Base-by-base conservation (phyloP, 495 filamentous ascomycete species). In the Penicillium arizonense region DNA sequence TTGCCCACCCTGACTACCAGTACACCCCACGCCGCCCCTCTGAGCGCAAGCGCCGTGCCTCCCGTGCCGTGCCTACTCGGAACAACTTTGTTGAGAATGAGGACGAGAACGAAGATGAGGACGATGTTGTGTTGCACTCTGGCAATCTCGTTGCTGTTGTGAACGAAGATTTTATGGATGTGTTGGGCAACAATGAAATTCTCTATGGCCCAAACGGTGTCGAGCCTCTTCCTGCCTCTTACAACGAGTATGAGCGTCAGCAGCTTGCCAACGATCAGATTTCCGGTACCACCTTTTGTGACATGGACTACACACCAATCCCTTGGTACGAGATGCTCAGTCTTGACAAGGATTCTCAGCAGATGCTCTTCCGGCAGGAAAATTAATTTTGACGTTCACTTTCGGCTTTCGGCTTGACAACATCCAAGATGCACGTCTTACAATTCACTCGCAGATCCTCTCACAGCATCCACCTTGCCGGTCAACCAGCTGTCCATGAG, bases 11-110 rank as follows among this genome's bases (percentile, higher is more conserved):
- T 8, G 67, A 71, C 14, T 83, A 80, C 49, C 70, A 77, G 28
- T 80, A 75, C 50, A 61, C 66, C 26, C 79, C 79, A 28, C 73
- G 79, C 35, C 77, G 74, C 53, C 70, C 77, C 9, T 70, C 67
- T 16, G 69, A 79, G 49, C 78, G 70, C 39, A 77, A 77, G 57
- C 68, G 71, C 30, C 73, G 77, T 11, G 44, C 48, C 3, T 44
- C 61, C 1, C 47, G 42, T 5, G 14, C 39, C 28, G 7, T 30
- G 26, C 26, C 26, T 30, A 30, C 26, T 30, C 26, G 5, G 4
- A 9, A 30, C 26, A 30, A 30, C 26, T 3, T 30, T 30, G 26
- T 7, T 7, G 5, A 30, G 26, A 30, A 30, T 30, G 26, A 30
- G 7, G 26, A 30, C 26, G 26, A 30, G 26, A 30, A 30, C 7